Percentiles rank a stretch among this genome's conserved stretches.
phyloP scores from a whole-genome alignment of 202 grass and related monocot genomes.

The Sporobolus alterniflorus region DNA sequence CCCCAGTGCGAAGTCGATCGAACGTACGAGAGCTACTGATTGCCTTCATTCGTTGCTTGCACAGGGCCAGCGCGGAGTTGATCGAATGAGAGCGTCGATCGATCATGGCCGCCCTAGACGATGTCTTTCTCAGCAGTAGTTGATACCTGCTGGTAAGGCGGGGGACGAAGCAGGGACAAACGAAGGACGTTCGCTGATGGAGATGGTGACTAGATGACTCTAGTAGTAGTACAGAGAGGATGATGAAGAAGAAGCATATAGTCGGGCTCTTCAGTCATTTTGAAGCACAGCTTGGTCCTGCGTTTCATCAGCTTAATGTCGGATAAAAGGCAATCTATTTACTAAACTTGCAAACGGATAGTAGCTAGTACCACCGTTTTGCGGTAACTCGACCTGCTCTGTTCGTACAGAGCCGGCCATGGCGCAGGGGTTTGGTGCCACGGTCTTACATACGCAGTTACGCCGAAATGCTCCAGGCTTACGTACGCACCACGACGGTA shows the following conservation, averaged over 20 bases:
- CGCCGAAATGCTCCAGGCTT: neutral
- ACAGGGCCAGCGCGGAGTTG: neutral
- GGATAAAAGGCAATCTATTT: neutral
- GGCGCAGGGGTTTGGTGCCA: neutral
- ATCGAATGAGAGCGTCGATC: neutral
- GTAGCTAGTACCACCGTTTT: neutral
- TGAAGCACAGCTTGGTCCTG: constrained; percentile 6
- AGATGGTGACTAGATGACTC: too few relatives aligned
- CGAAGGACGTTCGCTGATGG: too few relatives aligned
- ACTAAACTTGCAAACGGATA: neutral
- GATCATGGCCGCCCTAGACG: neutral
- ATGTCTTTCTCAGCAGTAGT: neutral
- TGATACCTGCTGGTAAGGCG: too few relatives aligned
- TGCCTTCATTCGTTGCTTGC: neutral
- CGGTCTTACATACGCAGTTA: neutral
- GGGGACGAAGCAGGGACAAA: too few relatives aligned
- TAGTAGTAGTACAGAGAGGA: neutral
- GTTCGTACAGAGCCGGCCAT: neutral
- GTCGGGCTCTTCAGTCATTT: neutral
- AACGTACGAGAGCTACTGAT: neutral
- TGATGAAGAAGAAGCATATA: neutral
- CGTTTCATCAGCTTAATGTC: too few relatives aligned
- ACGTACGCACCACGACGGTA: neutral
- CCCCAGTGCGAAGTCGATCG: constrained; percentile 9
- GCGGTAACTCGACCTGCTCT: neutral